Percentiles rank a stretch among this genome's conserved stretches.
phyloP scores from a whole-genome alignment of 257 asterid genomes.

The Rehmannia glutinosa region DNA sequence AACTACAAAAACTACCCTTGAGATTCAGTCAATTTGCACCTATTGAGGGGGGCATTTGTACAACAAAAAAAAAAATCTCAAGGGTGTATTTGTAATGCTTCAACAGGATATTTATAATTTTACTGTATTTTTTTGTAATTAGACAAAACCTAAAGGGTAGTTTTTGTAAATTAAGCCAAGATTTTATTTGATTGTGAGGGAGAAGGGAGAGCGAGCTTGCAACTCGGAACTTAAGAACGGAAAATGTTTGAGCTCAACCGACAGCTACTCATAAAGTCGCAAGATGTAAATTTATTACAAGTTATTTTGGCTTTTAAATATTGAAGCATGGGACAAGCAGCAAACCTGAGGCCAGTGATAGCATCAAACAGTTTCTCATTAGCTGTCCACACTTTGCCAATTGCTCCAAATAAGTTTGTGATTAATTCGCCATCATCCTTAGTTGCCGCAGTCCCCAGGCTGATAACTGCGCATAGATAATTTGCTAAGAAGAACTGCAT shows the following conservation, averaged over 20 bases:
- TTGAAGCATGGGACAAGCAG: conserved; percentile 7
- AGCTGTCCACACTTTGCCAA: conserved; percentile 94
- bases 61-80: too few species aligned
- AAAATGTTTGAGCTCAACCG: not conserved
- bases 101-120: too few species aligned
- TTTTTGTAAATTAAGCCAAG: too few species aligned
- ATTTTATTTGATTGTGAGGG: too few species aligned
- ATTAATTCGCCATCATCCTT: conserved; percentile 74
- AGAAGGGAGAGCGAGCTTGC: not conserved
- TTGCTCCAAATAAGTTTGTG: conserved; percentile 66
- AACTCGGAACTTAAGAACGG: not conserved
- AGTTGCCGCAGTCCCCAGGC: conserved; percentile 68
- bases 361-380: conserved; percentile 89
- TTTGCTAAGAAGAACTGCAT: conserved; percentile 13
- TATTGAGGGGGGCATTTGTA: too few species aligned
- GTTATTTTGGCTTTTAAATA: not conserved
- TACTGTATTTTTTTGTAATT: too few species aligned
- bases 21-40: too few species aligned
- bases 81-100: too few species aligned
- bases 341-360: conserved; percentile 79
- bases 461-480: conserved; percentile 47
- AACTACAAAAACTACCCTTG: too few species aligned
- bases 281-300: not conserved
- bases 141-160: too few species aligned
- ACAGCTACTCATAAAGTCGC: not conserved